These are phyloP conservation scores for Cyclostephanos invisitatus DNA, from an alignment of 108 stramenopile genomes.

Conservation along the genomic window DNA sequence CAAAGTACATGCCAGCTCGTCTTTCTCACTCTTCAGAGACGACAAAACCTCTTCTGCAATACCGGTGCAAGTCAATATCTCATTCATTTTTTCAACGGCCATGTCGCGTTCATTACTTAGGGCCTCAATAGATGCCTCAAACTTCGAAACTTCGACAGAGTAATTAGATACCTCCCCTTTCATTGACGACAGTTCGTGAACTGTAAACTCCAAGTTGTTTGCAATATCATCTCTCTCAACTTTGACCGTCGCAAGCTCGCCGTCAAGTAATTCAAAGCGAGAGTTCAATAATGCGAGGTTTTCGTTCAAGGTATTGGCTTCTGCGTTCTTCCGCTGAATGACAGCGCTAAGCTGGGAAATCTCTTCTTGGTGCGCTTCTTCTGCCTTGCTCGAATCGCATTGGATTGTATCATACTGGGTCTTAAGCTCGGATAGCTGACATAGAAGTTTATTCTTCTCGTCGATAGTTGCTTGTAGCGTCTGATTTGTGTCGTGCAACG, in stretches of 20 bases:
- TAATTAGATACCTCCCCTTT: neutral
- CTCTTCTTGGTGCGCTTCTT: too few species aligned
- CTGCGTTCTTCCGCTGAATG: too few species aligned
- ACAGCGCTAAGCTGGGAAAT: too few species aligned
- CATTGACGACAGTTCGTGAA: neutral
- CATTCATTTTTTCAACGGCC: slow-evolving; percentile 14
- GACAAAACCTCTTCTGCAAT: slow-evolving; percentile 8
- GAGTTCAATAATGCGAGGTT: neutral
- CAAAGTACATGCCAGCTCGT: slow-evolving; percentile 6
- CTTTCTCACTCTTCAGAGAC: slow-evolving; percentile 10
- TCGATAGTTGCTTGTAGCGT: too few species aligned
- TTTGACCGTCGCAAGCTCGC: neutral
- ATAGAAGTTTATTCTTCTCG: too few species aligned
- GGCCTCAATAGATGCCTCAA: slow-evolving; percentile 22
- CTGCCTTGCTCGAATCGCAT: too few species aligned
- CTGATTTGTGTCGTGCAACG: neutral
- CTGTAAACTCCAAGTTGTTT: neutral
- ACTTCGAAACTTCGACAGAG: slow-evolving; percentile 11
- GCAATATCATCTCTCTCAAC: neutral
- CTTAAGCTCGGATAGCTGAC: too few species aligned
- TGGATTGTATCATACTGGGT: too few species aligned
- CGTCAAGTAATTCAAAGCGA: neutral
- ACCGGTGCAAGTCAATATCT: slow-evolving; percentile 16
- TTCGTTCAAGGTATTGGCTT: too few species aligned
- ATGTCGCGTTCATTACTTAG: slow-evolving; percentile 19